Conservation (phyloP, 1,139 yeast genomes). For the Saccharomyces hybrid region DNA sequence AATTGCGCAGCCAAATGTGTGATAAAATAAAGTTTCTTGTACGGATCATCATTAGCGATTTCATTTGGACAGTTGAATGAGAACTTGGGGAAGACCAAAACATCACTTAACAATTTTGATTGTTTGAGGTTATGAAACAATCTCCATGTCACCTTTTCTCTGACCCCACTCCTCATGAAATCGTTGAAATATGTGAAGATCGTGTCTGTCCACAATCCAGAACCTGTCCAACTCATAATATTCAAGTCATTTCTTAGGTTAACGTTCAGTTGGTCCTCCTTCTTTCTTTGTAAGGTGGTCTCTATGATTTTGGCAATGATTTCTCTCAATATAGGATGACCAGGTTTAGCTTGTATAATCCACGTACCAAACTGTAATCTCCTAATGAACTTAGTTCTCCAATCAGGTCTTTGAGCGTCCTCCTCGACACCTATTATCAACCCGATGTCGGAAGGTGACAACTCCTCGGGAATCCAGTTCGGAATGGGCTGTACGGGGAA, state of each 20-base stretch:
- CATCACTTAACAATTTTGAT: conserved; percentile 69
- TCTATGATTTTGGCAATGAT: conserved; percentile 60
- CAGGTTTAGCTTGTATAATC: conserved; percentile 65
- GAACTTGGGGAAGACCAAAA: conserved; percentile 74
- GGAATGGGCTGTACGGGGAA: conserved; percentile 44
- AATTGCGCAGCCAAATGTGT: conserved; percentile 27
- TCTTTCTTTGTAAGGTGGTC: conserved; percentile 44
- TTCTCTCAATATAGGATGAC: conserved; percentile 70
- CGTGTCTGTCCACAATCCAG: conserved; percentile 71
- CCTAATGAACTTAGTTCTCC: conserved; percentile 66
- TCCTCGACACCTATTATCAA: conserved; percentile 65
- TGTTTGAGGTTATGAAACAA: conserved; percentile 58
- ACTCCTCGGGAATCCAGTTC: conserved; percentile 44
- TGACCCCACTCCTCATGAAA: conserved; percentile 39
- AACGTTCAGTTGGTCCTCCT: conserved; percentile 30
- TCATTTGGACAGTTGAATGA: conserved; percentile 43
- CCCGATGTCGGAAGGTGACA: conserved; percentile 48
- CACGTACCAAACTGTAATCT: conserved; percentile 70
- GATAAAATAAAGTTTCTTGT: conserved; percentile 24
- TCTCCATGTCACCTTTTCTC: conserved; percentile 46
- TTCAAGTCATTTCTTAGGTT: conserved; percentile 47
- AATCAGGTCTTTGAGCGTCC: conserved; percentile 60
- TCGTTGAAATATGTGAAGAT: conserved; percentile 60
- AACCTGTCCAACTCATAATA: conserved; percentile 73
- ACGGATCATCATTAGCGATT: conserved; percentile 19